Evolutionary conservation across 768 basidiomycete species (phyloP), one percentile per base, ranked within the genome.

Genomic region (Lactarius trivialis): DNA sequence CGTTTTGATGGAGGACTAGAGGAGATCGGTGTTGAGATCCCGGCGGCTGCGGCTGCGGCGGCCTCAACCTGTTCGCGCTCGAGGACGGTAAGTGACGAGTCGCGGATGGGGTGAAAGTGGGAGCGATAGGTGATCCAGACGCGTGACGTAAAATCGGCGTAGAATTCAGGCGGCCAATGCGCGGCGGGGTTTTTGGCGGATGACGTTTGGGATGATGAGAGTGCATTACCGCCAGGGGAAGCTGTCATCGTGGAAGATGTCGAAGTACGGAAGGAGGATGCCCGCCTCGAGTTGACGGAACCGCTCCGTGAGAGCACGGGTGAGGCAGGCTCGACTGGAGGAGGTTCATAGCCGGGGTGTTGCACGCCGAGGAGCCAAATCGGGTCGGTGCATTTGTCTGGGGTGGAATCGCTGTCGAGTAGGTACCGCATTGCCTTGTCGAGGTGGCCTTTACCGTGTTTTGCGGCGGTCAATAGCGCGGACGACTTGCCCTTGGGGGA

Each of bases 101-200:
- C 87, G 48, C 85, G 78, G 68, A 98, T 94, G 2, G 92, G 88
- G 0, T 83, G 67, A 65, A 95, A 96, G 43, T 93, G 88, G 2
- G 85, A 86, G 26, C 95, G 89, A 74, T 98, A 98, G 0, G 94
- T 96, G 49, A 95, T 80, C 89, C 93, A 97, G 55, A 97, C 79
- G 7, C 89, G 79, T 0, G 91, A 91, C 0, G 86, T 86, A 72
- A 96, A 98, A 74, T 98, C 95, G 14, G 81, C 78, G 70, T 94
- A 93, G 71, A 97, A 97, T 37, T 82, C 80, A 8, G 85, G 81
- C 0, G 91, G 90, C 91, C 91, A 93, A 63, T 55, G 69, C 4
- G 41, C 71, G 2, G 64, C 69, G 32, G 66, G 68, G 45, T 55
- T 63, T 45, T 64, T 63, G 19, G 59, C 64, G 34, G 77, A 71